Conservation (phyloP, 2,329 filamentous ascomycete genomes). For the Botrytis fragariae region DNA sequence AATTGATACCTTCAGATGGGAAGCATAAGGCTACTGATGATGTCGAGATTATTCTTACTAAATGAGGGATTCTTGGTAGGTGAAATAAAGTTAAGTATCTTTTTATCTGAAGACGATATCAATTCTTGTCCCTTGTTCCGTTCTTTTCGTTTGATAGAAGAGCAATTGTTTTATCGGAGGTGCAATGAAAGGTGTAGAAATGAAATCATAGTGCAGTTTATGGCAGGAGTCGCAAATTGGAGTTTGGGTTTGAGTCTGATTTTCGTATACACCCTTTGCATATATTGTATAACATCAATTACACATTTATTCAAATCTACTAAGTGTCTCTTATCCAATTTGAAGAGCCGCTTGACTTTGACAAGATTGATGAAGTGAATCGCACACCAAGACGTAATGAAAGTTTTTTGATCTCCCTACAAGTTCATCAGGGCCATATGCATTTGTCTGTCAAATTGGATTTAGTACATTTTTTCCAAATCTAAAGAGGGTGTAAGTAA, state of each 20-base stretch:
- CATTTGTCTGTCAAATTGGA: neutral
- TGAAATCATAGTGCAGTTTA: neutral
- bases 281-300: neutral
- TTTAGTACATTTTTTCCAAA: neutral
- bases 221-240: neutral
- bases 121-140: too few relatives aligned
- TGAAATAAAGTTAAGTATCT: neutral
- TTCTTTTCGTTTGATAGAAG: neutral
- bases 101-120: neutral
- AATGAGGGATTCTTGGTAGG: neutral
- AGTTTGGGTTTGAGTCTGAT: neutral
- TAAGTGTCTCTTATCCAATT: neutral
- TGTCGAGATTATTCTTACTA: conserved; percentile 9
- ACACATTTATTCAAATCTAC: neutral
- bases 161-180: neutral
- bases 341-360: neutral
- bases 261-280: neutral
- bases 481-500: neutral
- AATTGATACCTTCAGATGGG: conserved; percentile 6
- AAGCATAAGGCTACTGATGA: neutral
- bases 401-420: neutral
- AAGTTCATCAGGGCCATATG: neutral
- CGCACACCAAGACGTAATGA: neutral
- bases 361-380: neutral
- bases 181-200: neutral